A percentile compares a stretch with the other conserved stretches of the same genome.
Conservation (phyloP, 129 eudicot species). For the Logfia minima region DNA sequence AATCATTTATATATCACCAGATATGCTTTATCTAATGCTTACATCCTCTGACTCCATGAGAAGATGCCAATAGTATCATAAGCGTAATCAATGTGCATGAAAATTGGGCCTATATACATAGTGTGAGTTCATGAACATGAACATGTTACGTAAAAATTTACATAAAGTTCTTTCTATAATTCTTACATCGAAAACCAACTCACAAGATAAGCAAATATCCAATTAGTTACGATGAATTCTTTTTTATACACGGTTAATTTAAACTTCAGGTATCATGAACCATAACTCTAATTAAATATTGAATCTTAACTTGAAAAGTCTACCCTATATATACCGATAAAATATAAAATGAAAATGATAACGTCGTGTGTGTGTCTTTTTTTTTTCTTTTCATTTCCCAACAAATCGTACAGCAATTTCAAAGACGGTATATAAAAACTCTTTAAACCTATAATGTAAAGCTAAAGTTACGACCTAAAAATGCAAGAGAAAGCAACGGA, state of each 20-base stretch:
- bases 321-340: too few relatives aligned
- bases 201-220: not conserved
- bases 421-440: too few relatives aligned
- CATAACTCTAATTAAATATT: too few relatives aligned
- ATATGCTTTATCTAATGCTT: not conserved
- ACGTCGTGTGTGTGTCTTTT: too few relatives aligned
- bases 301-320: too few relatives aligned
- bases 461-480: not conserved
- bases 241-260: too few relatives aligned
- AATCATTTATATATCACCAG: not conserved
- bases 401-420: not conserved
- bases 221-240: too few relatives aligned
- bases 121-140: not conserved
- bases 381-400: too few relatives aligned
- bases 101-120: not conserved
- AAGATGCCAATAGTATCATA: not conserved
- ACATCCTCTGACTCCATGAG: not conserved
- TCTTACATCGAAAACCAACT: not conserved
- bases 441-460: too few relatives aligned
- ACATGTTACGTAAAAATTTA: not conserved
- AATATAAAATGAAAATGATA: too few relatives aligned
- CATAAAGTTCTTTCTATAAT: not conserved
- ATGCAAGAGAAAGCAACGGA: not conserved
- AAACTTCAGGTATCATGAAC: too few relatives aligned
- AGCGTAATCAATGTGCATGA: slow-evolving; percentile 11